Evolutionary conservation across 768 basidiomycete species (phyloP), one percentile per base, ranked within the genome.

Genomic region (Phlebiopsis flavidoalba): DNA sequence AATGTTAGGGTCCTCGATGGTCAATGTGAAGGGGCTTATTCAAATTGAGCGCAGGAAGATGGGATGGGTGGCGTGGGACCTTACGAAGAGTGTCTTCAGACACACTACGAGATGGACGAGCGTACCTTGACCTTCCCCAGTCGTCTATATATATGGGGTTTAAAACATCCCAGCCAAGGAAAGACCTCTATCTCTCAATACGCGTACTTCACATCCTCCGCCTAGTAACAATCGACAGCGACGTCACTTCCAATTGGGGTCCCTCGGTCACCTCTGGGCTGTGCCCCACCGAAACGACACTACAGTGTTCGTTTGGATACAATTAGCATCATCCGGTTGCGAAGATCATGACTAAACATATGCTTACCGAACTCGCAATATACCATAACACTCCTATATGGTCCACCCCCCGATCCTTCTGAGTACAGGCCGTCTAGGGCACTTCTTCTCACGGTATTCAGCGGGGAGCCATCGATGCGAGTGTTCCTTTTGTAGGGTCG

Each of bases 31-130:
- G 0, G 78, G 75, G 74, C 75, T 56, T 72, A 79, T 65, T 79
- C 79, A 46, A 79, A 70, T 62, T 81, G 76, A 21, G 77, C 59
- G 77, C 76, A 19, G 78, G 62, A 56, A 80, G 75, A 52, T 77
- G 75, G 8, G 80, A 74, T 5, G 75, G 73, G 56, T 75, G 73
- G 26, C 26, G 26, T 31, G 26, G 26, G 6, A 68, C 67, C 19
- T 67, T 59, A 7, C 64, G 63, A 45, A 68, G 65, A n/a, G 64
- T 67, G 2, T 59, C 46, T 19, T 64, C 64, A 12, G 65, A 67
- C n/a, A 49, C 64, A 54, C 70, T 56, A 73, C 61, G 59, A 79
- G 64, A 59, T 73, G 21, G n/a, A 68, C 69, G 40, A 70, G 36
- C n/a, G 50, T 65, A 63, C 35, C n/a, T 64, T 65, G 48, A 65